Conservation (phyloP, 2,329 filamentous ascomycete species). For the Colletotrichum caudatum region DNA sequence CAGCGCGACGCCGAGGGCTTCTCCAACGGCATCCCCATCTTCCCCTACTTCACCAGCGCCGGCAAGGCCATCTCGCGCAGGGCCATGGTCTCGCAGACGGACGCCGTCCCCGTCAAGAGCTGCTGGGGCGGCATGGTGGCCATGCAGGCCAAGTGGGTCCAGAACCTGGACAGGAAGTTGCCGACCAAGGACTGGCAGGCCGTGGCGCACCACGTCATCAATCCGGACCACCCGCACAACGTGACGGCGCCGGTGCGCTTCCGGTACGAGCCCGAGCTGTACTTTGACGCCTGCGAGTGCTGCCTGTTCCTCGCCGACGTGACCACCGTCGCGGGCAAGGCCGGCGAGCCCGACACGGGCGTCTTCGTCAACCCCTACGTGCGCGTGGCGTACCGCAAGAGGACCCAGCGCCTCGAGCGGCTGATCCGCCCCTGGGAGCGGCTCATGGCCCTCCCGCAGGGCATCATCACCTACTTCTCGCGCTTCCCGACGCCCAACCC, state of each 20-base stretch:
- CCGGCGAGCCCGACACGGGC: slow-evolving; percentile 50
- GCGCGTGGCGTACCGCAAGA: slow-evolving; percentile 73
- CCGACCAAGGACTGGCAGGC: slow-evolving; percentile 50
- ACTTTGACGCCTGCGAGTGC: slow-evolving; percentile 74
- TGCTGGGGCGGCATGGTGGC: slow-evolving; percentile 85
- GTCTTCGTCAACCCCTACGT: slow-evolving; percentile 83
- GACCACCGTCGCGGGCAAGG: slow-evolving; percentile 52
- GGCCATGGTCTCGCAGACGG: slow-evolving; percentile 71
- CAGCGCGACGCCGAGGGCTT: slow-evolving; percentile 75
- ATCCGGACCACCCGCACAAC: slow-evolving; percentile 49
- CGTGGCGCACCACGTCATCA: slow-evolving; percentile 47
- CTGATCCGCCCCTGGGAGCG: slow-evolving; percentile 74
- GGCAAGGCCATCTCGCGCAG: slow-evolving; percentile 67
- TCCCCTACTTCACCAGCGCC: slow-evolving; percentile 72
- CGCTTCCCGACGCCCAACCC: slow-evolving; percentile 71
- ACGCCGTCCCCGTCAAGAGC: slow-evolving; percentile 76
- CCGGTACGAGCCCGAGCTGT: slow-evolving; percentile 68
- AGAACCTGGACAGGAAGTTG: slow-evolving; percentile 52
- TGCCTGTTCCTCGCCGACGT: slow-evolving; percentile 68
- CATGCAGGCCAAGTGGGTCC: slow-evolving; percentile 71
- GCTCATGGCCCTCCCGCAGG: slow-evolving; percentile 70
- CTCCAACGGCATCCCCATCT: slow-evolving; percentile 73
- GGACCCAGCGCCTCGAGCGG: slow-evolving; percentile 29
- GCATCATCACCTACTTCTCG: slow-evolving; percentile 66
- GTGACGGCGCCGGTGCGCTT: slow-evolving; percentile 42